Base-by-base conservation (phyloP, 768 basidiomycete genomes). In the Lactarius hengduanensis region DNA sequence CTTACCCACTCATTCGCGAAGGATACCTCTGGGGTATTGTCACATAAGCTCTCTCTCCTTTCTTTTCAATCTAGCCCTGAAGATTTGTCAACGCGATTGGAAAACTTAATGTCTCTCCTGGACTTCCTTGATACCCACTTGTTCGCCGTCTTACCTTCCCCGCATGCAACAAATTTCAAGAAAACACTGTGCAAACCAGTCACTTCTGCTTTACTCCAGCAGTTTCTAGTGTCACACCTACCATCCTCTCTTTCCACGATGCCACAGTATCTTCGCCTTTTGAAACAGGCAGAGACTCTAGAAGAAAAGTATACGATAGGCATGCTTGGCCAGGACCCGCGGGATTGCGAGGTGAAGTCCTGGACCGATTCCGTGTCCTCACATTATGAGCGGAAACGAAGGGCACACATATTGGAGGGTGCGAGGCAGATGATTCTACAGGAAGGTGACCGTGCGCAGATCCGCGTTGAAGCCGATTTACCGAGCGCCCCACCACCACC, bases 321-420 rank as follows among this genome's bases (percentile, higher is more conserved):
- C 16, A 70, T 88, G 65, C 77, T 90, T 18, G 81, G 82, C 16
- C 82, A 80, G 62, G 81, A 80, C 26, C 63, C 69, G 15, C 76
- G 77, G 6, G 85, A 87, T 55, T 78, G 78, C 30, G 77, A 86
- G 8, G 83, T 96, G 63, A 82, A 84, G 71, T 71, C 76, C 7
- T 96, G 94, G 91, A 83, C 82, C 4, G 82, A 87, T 58, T 83
- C 84, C 4, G 81, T 92, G 13, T 82, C 84, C 20, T 77, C 80
- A 3, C 91, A 93, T 75, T 96, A 94, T 74, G 94, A 94, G 74
- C 85, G 86, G 66, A 85, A 88, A 70, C 77, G 93, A 71, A 82
- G 94, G 16, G 77, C 83, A 40, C 78, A 80, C 60, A 84, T 94
- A 55, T 80, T 94, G 7, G 86, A 90, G 50, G 76, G 76, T n/a